These are phyloP conservation scores for Xylariaceae sp. DNA, from an alignment of 2,329 filamentous ascomycete genomes.

Conservation along the genomic window DNA sequence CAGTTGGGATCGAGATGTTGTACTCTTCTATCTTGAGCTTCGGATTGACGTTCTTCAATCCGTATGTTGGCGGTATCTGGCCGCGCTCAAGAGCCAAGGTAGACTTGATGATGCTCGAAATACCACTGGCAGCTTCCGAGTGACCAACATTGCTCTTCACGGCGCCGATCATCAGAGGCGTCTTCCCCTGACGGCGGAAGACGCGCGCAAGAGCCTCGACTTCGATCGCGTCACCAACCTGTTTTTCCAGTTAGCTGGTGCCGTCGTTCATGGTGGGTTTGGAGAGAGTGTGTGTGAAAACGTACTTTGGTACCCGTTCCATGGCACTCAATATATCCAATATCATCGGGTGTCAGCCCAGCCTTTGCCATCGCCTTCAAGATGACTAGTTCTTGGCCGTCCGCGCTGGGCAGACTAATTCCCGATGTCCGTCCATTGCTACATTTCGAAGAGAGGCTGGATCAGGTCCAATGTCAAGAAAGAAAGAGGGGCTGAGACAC, in stretches of 20 bases:
- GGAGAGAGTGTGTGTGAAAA: slow-evolving; percentile 21
- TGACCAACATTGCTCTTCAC: slow-evolving; percentile 18
- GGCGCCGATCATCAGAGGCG: background rate
- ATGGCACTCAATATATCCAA: slow-evolving; percentile 28
- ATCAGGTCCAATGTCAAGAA: background rate
- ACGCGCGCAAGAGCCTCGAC: background rate
- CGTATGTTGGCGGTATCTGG: slow-evolving; percentile 12
- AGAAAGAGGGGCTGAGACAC: background rate
- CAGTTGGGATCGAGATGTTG: too few species aligned
- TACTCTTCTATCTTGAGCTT: slow-evolving; percentile 6
- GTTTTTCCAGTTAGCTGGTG: too few species aligned
- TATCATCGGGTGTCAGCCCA: slow-evolving; percentile 22
- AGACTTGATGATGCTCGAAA: slow-evolving; percentile 19
- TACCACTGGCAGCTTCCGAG: slow-evolving; percentile 17
- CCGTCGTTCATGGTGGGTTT: background rate
- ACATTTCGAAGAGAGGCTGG: background rate
- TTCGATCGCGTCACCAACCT: slow-evolving; percentile 14
- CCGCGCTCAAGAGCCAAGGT: slow-evolving; percentile 10
- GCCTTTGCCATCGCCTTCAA: slow-evolving; percentile 30
- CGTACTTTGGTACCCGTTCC: slow-evolving; percentile 26
- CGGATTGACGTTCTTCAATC: slow-evolving; percentile 15
- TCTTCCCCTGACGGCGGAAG: background rate
- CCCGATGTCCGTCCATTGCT: slow-evolving; percentile 39
- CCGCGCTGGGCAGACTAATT: slow-evolving; percentile 39
- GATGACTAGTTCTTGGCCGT: slow-evolving; percentile 32